Evolutionary conservation across 768 basidiomycete genomes (phyloP).

Genomic region (Gymnopilus dilepis): DNA sequence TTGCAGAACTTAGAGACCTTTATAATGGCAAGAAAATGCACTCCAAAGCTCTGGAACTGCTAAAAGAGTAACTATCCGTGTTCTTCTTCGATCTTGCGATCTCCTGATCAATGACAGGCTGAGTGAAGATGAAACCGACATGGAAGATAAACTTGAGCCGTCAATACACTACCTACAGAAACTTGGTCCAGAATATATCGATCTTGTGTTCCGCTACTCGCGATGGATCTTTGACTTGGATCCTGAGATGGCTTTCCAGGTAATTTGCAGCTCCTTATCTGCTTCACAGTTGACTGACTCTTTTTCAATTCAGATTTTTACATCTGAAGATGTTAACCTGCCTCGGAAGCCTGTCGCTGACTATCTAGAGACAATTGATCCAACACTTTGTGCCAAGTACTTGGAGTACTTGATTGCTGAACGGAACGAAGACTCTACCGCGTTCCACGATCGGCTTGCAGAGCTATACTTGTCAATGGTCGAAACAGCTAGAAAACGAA

Average conservation of each 20-base stretch:
- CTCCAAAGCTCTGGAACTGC: slow-evolving; percentile 77
- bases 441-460: slow-evolving; percentile 88
- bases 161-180: slow-evolving; percentile 92
- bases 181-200: slow-evolving; percentile 80
- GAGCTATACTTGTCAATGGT: slow-evolving; percentile 85
- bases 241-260: slow-evolving; percentile 78
- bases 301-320: slow-evolving; percentile 73
- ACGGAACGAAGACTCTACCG: slow-evolving; percentile 64
- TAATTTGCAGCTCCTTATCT: slow-evolving; percentile 27
- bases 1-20: slow-evolving; percentile 85
- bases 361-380: slow-evolving; percentile 77
- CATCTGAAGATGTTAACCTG: slow-evolving; percentile 92
- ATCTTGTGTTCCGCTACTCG: slow-evolving; percentile 81
- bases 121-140: slow-evolving; percentile 77
- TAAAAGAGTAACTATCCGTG: slow-evolving; percentile 67
- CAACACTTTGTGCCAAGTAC: slow-evolving; percentile 73
- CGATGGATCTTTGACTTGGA: slow-evolving; percentile 87
- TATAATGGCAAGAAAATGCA: slow-evolving; percentile 98
- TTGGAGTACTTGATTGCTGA: slow-evolving; percentile 85
- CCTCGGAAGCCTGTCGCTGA: slow-evolving; percentile 78
- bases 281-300: neutral
- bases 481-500: slow-evolving; percentile 56
- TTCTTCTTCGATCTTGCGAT: neutral
- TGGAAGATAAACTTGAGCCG: slow-evolving; percentile 79
- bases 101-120: slow-evolving; percentile 51